Conservation (phyloP, 345 rosid genomes). For the Stellera chamaejasme region DNA sequence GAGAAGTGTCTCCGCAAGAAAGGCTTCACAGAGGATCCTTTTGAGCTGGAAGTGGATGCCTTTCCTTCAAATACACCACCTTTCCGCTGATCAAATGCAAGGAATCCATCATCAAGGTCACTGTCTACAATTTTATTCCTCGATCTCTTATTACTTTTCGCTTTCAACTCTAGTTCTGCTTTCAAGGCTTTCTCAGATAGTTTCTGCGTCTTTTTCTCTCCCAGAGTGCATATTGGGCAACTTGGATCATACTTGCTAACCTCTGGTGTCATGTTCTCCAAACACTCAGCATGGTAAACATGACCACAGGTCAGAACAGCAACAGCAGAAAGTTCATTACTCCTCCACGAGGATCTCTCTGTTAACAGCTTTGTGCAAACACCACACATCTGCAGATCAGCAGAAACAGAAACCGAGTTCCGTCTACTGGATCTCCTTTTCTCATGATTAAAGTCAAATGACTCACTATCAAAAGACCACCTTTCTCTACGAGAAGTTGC, state of each 20-base stretch:
- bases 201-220: constrained; percentile 63
- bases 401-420: constrained; percentile 30
- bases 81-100: constrained; percentile 34
- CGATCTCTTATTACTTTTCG: constrained; percentile 51
- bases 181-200: constrained; percentile 75
- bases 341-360: constrained; percentile 73
- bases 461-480: constrained; percentile 53
- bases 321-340: constrained; percentile 63
- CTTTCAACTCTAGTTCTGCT: constrained; percentile 68
- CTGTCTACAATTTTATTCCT: constrained; percentile 60
- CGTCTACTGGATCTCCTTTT: constrained; percentile 38
- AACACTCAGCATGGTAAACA: constrained; percentile 93
- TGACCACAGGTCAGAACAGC: constrained; percentile 89
- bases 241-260: constrained; percentile 76
- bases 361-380: constrained; percentile 74
- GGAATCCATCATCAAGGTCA: constrained; percentile 43
- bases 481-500: constrained; percentile 54
- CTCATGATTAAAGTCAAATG: constrained; percentile 39
- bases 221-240: constrained; percentile 89
- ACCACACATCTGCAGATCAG: constrained; percentile 70
- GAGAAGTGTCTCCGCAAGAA: constrained; percentile 74
- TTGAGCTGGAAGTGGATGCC: constrained; percentile 61
- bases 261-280: constrained; percentile 82
- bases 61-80: constrained; percentile 38
- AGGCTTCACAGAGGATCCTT: constrained; percentile 47